These are phyloP conservation scores for Fusarium sp. DNA, from an alignment of 2,329 filamentous ascomycete genomes.

Conservation along the genomic window DNA sequence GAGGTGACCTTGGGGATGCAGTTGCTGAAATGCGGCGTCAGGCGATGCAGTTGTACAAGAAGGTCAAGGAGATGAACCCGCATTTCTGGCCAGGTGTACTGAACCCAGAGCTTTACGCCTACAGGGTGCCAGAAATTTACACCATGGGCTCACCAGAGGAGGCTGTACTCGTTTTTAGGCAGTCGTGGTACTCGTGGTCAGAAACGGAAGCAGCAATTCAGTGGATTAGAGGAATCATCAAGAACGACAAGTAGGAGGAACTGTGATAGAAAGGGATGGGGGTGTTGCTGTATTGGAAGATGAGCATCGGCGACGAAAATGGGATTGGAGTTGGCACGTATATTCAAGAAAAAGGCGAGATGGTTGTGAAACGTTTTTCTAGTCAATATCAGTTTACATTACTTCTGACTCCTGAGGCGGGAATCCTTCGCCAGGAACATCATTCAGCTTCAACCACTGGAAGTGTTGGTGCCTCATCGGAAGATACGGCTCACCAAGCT, in stretches of 20 bases:
- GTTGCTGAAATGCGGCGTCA: slow-evolving; percentile 1
- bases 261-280: background rate
- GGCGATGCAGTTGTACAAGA: background rate
- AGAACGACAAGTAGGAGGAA: background rate
- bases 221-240: background rate
- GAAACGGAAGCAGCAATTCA: slow-evolving; percentile 13
- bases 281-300: background rate
- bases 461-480: no score
- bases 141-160: slow-evolving; percentile 2
- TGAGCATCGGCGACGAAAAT: background rate
- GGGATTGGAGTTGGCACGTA: background rate
- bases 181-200: slow-evolving; percentile 20
- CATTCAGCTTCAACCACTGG: no score
- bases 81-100: slow-evolving; percentile 16
- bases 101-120: slow-evolving; percentile 4
- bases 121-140: background rate
- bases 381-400: no score
- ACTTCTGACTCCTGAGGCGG: no score
- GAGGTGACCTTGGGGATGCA: background rate
- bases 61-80: slow-evolving; percentile 2
- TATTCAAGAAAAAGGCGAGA: background rate
- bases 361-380: background rate
- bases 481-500: no score
- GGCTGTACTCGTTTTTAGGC: slow-evolving; percentile 16
- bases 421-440: no score